These are phyloP conservation scores for Neonectria coccinea DNA, from an alignment of 2,329 filamentous ascomycete species.

Conservation along the genomic window DNA sequence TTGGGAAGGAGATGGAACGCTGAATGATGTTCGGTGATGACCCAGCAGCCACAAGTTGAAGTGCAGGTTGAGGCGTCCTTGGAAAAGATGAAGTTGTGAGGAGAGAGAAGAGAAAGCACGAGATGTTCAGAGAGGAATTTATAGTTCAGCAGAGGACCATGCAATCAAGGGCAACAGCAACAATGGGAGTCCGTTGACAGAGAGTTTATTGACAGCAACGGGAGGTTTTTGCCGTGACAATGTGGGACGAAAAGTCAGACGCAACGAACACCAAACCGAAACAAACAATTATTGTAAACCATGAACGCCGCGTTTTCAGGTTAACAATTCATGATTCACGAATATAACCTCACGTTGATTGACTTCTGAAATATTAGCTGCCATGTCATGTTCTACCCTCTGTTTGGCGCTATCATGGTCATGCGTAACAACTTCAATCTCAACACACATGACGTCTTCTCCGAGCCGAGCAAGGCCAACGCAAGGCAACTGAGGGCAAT, in stretches of 20 bases:
- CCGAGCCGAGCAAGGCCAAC: background rate
- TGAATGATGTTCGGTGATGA: background rate
- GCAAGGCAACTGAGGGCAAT: background rate
- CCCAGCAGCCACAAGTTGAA: background rate
- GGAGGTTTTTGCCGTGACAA: background rate
- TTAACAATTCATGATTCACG: background rate
- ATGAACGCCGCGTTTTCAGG: background rate
- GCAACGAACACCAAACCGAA: background rate
- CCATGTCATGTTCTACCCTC: background rate
- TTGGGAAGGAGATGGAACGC: background rate
- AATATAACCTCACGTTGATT: background rate
- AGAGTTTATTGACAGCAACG: background rate
- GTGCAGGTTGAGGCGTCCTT: background rate
- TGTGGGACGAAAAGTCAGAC: background rate
- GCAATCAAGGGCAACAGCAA: background rate
- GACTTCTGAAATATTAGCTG: background rate
- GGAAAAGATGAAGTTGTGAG: background rate
- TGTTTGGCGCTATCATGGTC: background rate
- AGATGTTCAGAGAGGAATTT: background rate
- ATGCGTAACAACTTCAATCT: background rate
- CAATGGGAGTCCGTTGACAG: background rate
- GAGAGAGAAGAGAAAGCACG: background rate
- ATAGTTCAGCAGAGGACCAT: background rate
- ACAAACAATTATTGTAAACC: background rate
- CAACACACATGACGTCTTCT: conserved; percentile 2